phyloP scores from a whole-genome alignment of 2,329 filamentous ascomycete genomes.

The Hypoxylon sp. region DNA sequence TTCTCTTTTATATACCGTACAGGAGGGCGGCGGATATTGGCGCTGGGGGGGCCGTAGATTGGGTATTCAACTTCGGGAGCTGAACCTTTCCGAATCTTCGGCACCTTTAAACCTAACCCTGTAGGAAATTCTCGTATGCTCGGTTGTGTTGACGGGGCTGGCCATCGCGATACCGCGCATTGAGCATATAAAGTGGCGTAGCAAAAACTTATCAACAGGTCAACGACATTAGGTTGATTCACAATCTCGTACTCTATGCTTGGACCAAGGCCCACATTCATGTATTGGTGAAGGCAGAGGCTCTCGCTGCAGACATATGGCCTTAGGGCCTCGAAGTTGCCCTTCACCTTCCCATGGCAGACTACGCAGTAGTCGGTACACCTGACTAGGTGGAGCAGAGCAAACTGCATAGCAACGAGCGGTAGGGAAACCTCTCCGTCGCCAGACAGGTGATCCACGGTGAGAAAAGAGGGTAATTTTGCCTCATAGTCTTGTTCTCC shows the following conservation, averaged over 20 bases:
- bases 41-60: too few species aligned
- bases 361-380: conserved; percentile 91
- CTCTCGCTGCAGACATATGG: conserved; percentile 83
- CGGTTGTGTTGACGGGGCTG: conserved; percentile 49
- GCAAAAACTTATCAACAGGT: conserved; percentile 87
- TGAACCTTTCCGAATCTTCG: conserved; percentile 40
- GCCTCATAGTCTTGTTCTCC: conserved; percentile 17
- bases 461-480: conserved; percentile 48
- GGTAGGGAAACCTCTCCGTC: conserved; percentile 64
- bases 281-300: conserved; percentile 90
- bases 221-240: conserved; percentile 84
- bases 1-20: too few species aligned
- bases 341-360: conserved; percentile 79
- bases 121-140: conserved; percentile 61
- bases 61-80: not conserved
- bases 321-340: conserved; percentile 78
- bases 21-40: too few species aligned
- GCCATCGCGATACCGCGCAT: too few species aligned
- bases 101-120: conserved; percentile 55
- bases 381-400: conserved; percentile 80
- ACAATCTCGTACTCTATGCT: conserved; percentile 88
- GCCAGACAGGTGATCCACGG: conserved; percentile 53
- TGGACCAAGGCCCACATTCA: conserved; percentile 86
- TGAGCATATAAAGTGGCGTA: conserved; percentile 68
- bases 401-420: conserved; percentile 79